Evolutionary conservation across 345 rosid species (phyloP).

Genomic region (Lepidium didymum): DNA sequence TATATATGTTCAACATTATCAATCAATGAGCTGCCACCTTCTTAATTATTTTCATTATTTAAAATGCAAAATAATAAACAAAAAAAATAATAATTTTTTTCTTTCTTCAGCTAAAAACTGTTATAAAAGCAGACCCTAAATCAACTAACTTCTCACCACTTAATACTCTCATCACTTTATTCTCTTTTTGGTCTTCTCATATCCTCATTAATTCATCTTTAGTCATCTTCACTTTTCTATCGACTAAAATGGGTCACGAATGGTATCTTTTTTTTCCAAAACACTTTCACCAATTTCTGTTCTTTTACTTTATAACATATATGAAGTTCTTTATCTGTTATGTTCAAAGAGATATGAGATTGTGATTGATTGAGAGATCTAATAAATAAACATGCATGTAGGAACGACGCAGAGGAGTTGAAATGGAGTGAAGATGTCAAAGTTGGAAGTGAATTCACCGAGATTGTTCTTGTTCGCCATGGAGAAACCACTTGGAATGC

Average conservation of each 20-base stretch:
- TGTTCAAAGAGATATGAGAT: background rate
- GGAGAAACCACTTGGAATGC: constrained; percentile 38
- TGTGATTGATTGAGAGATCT: background rate
- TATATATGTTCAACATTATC: background rate
- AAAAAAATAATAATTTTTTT: background rate
- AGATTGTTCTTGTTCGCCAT: constrained; percentile 36
- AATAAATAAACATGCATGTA: constrained; percentile 1
- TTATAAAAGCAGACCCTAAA: constrained; percentile 13
- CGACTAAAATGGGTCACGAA: constrained; percentile 24
- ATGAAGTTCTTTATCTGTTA: no score
- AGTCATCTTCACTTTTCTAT: background rate
- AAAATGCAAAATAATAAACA: background rate
- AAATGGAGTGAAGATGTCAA: constrained; percentile 18
- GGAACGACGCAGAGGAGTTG: constrained; percentile 18
- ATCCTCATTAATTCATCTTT: background rate
- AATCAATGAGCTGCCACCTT: constrained; percentile 21
- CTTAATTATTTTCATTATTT: background rate
- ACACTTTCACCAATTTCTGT: background rate
- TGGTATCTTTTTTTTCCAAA: background rate
- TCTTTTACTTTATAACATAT: background rate
- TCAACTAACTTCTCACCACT: background rate
- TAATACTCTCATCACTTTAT: background rate
- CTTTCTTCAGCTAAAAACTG: background rate
- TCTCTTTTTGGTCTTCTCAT: background rate
- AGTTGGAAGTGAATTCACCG: constrained; percentile 21